These are phyloP conservation scores for Botrytis sinoallii DNA, from an alignment of 2,329 filamentous ascomycete species.

Conservation along the genomic window DNA sequence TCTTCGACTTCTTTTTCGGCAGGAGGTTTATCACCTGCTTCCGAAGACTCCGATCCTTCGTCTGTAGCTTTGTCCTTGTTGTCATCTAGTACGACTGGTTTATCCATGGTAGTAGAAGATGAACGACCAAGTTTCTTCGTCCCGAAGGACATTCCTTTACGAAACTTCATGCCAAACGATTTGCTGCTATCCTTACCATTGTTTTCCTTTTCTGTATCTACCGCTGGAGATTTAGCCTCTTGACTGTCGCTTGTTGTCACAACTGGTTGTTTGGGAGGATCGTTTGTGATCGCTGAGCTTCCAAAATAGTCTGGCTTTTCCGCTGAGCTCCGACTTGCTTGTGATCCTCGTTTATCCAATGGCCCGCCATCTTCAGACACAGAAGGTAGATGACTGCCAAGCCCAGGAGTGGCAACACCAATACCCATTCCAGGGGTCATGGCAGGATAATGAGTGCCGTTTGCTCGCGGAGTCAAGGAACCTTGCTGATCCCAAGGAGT, in stretches of 20 bases:
- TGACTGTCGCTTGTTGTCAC: slow-evolving; percentile 44
- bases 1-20: slow-evolving; percentile 70
- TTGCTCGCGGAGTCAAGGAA: slow-evolving; percentile 60
- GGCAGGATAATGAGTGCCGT: slow-evolving; percentile 49
- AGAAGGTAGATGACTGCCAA: slow-evolving; percentile 43
- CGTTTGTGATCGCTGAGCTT: slow-evolving; percentile 49
- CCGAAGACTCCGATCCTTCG: slow-evolving; percentile 54
- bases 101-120: slow-evolving; percentile 63
- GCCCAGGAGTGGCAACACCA: slow-evolving; percentile 66
- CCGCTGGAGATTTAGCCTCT: slow-evolving; percentile 46
- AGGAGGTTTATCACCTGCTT: slow-evolving; percentile 58
- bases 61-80: slow-evolving; percentile 79
- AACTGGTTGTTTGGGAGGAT: slow-evolving; percentile 45
- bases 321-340: slow-evolving; percentile 57
- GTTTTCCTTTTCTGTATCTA: slow-evolving; percentile 51
- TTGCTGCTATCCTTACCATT: slow-evolving; percentile 58
- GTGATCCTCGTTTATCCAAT: slow-evolving; percentile 54
- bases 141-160: slow-evolving; percentile 66
- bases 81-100: slow-evolving; percentile 71
- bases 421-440: slow-evolving; percentile 77
- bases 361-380: slow-evolving; percentile 49
- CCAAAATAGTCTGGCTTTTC: slow-evolving; percentile 77
- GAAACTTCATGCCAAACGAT: slow-evolving; percentile 80
- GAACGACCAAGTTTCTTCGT: slow-evolving; percentile 80
- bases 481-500: slow-evolving; percentile 40